Evolutionary conservation across 2,329 filamentous ascomycete genomes (phyloP).

Genomic region (Periglandula ipomoeae): DNA sequence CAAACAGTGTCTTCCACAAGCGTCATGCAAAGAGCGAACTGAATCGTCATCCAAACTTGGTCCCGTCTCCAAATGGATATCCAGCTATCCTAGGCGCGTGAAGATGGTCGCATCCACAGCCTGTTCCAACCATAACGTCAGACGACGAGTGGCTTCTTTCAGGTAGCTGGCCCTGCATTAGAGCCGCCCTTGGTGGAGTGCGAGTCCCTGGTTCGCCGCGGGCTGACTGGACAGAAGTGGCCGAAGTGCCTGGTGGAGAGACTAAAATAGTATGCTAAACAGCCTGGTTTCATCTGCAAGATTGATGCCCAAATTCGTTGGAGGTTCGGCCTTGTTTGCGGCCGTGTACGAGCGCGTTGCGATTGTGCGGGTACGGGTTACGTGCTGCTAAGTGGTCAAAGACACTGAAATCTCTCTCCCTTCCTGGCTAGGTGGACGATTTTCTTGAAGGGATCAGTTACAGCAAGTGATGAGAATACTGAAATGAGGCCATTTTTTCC

Average conservation of each 20-base stretch:
- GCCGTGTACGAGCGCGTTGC: background rate
- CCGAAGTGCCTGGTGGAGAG: too few relatives aligned
- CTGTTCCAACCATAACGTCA: background rate
- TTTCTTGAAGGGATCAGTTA: background rate
- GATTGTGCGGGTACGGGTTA: too few relatives aligned
- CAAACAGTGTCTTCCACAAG: background rate
- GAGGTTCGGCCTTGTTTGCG: background rate
- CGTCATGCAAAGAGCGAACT: background rate
- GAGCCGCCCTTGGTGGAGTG: background rate
- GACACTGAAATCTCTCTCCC: background rate
- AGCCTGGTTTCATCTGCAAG: slow-evolving; percentile 5
- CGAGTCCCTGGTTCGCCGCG: too few relatives aligned
- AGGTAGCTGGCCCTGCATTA: background rate
- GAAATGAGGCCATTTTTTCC: background rate
- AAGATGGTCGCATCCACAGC: background rate
- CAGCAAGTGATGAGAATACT: background rate
- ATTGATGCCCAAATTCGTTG: slow-evolving; percentile 1
- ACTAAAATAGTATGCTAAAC: background rate
- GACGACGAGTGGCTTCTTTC: background rate
- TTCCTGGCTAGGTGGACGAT: background rate
- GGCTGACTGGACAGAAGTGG: too few relatives aligned
- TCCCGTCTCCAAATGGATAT: too few relatives aligned
- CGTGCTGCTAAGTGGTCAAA: background rate
- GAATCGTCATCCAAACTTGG: background rate
- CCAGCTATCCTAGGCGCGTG: too few relatives aligned